phyloP scores from a whole-genome alignment of 1,139 yeast genomes.

The Saccharomycopsis hybrid region DNA sequence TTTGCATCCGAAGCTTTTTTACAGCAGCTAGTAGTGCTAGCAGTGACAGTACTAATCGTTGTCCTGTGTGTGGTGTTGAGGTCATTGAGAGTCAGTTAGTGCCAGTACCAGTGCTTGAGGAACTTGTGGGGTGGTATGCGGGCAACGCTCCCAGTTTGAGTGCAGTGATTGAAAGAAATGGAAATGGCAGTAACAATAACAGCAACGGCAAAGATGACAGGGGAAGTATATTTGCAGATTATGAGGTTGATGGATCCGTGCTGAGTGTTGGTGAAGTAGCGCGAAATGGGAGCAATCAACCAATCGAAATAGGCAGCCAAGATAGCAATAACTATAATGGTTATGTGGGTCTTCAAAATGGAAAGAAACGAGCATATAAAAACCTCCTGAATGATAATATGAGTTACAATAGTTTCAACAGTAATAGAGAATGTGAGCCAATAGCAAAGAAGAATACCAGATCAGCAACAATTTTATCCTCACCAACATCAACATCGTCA shows the following conservation, averaged over 20 bases:
- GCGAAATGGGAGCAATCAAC: background rate
- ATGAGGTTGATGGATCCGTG: too few relatives aligned
- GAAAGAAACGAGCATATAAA: too few relatives aligned
- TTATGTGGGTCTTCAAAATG: too few relatives aligned
- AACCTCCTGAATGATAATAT: too few relatives aligned
- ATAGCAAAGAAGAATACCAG: background rate
- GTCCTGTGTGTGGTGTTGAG: conserved; percentile 16
- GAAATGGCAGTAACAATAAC: background rate
- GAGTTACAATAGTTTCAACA: too few relatives aligned
- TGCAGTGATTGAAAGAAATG: background rate
- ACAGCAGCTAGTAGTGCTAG: too few relatives aligned
- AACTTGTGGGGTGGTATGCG: conserved; percentile 8
- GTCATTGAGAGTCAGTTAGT: conserved; percentile 12
- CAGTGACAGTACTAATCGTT: too few relatives aligned
- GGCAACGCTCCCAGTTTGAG: background rate
- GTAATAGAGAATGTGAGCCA: background rate
- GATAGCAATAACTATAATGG: background rate
- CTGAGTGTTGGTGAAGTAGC: too few relatives aligned
- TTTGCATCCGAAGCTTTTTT: background rate
- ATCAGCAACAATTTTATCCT: background rate
- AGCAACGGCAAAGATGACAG: background rate
- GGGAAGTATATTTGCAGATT: too few relatives aligned
- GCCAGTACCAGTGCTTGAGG: conserved; percentile 13
- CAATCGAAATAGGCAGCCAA: background rate
- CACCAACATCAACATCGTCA: background rate